A percentile compares a stretch with the other conserved stretches of the same genome.
Conservation (phyloP, 169 alveolate genomes). For the Plasmodium cynomolgi region DNA sequence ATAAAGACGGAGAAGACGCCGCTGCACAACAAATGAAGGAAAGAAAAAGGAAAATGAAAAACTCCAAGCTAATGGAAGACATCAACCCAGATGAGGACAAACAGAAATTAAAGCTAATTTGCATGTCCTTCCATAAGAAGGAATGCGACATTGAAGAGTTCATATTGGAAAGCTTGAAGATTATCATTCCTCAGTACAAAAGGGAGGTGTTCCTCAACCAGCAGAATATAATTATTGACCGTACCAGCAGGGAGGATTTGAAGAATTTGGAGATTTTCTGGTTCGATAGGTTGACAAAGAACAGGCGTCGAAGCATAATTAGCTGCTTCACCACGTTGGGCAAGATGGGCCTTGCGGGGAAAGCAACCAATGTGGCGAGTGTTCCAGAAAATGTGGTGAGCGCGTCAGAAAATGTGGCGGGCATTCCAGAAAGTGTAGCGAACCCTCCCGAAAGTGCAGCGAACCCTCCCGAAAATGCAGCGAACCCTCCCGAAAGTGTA, state of each 20-base stretch:
- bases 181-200: constrained; percentile 38
- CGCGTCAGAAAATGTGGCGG: neutral
- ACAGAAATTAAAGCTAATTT: constrained; percentile 34
- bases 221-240: constrained; percentile 44
- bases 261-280: constrained; percentile 54
- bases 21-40: neutral
- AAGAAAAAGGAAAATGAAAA: constrained; percentile 46
- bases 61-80: constrained; percentile 55
- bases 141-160: constrained; percentile 68
- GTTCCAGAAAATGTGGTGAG: neutral
- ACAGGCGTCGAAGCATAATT: constrained; percentile 45
- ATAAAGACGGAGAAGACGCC: constrained; percentile 21
- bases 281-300: constrained; percentile 57
- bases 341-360: neutral
- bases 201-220: constrained; percentile 12
- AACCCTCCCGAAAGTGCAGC: neutral
- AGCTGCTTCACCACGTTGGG: constrained; percentile 35
- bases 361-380: neutral
- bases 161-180: constrained; percentile 52
- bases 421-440: neutral
- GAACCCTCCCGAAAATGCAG: neutral
- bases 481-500: neutral
- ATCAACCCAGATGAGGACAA: constrained; percentile 60
- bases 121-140: constrained; percentile 47
- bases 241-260: constrained; percentile 22